Evolutionary conservation across 306 rosid genomes (phyloP).

Genomic region (Vigna mungo): DNA sequence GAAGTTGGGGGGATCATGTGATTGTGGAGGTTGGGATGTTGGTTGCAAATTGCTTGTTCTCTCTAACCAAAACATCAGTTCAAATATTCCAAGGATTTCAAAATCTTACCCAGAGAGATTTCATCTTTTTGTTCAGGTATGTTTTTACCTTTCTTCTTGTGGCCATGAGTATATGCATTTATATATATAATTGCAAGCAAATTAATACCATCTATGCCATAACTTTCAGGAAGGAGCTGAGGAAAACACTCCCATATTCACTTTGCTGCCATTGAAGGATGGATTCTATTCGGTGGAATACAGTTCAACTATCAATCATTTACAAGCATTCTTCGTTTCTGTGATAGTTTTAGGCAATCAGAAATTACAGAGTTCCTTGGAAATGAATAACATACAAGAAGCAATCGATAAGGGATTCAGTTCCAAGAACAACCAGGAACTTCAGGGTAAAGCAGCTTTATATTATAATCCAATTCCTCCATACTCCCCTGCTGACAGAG

Average conservation of each 20-base stretch:
- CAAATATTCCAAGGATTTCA: conserved; percentile 42
- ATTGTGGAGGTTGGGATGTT: conserved; percentile 98
- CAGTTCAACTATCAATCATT: conserved; percentile 68
- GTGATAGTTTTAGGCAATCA: conserved; percentile 61
- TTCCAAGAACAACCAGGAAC: conserved; percentile 40
- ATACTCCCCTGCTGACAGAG: conserved; percentile 86
- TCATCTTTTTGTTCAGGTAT: conserved; percentile 81
- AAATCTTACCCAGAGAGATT: conserved; percentile 44
- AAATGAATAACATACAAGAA: conserved; percentile 46
- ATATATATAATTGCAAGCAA: conserved; percentile 1
- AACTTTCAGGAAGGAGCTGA: conserved; percentile 68
- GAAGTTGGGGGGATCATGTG: conserved; percentile 84
- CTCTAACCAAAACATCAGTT: conserved; percentile 54
- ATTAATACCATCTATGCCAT: conserved; percentile 36
- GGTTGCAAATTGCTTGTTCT: conserved; percentile 89
- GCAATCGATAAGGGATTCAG: conserved; percentile 42
- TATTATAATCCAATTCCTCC: conserved; percentile 83
- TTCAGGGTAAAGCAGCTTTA: conserved; percentile 52
- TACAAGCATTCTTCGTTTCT: conserved; percentile 87
- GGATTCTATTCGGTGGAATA: conserved; percentile 75
- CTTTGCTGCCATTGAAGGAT: conserved; percentile 71
- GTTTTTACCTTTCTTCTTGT: conserved; percentile 21
- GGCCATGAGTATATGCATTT: background rate
- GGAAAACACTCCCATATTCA: conserved; percentile 60
- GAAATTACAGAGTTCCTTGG: conserved; percentile 51